These are phyloP conservation scores for Blastobotrys serpentis DNA, from an alignment of 1,139 yeast genomes.

Conservation along the genomic window DNA sequence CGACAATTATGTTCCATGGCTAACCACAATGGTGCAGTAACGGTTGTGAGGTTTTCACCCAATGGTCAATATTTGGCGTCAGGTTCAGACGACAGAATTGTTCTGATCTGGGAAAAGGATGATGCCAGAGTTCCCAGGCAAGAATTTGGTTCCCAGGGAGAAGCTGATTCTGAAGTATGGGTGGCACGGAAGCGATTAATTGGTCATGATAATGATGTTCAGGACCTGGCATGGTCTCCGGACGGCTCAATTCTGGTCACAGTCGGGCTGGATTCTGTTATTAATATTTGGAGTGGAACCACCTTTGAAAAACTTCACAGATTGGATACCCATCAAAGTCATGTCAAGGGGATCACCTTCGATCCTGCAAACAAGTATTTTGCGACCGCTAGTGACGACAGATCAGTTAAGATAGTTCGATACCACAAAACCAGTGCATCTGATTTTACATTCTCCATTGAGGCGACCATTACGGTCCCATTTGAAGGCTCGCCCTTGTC, in stretches of 20 bases:
- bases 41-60: conserved; percentile 88
- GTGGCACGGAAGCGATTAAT: conserved; percentile 85
- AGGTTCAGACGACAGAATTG: conserved; percentile 92
- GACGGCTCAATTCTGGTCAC: conserved; percentile 86
- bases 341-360: conserved; percentile 93
- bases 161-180: conserved; percentile 85
- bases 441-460: conserved; percentile 81
- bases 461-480: conserved; percentile 78
- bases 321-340: conserved; percentile 89
- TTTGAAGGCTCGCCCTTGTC: conserved; percentile 87
- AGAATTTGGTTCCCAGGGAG: conserved; percentile 50
- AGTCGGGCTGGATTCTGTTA: conserved; percentile 89
- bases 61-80: conserved; percentile 87
- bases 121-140: conserved; percentile 49
- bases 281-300: conserved; percentile 89
- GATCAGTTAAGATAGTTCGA: conserved; percentile 82
- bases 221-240: conserved; percentile 97
- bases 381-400: conserved; percentile 94
- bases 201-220: conserved; percentile 96
- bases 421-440: conserved; percentile 65
- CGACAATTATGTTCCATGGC: conserved; percentile 41
- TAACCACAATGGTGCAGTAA: conserved; percentile 73
- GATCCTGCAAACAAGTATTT: conserved; percentile 98
- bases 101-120: conserved; percentile 90
- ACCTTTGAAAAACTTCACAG: conserved; percentile 88